These are phyloP conservation scores for Didymella segeticola DNA, from an alignment of 2,329 filamentous ascomycete species.

Conservation along the genomic window DNA sequence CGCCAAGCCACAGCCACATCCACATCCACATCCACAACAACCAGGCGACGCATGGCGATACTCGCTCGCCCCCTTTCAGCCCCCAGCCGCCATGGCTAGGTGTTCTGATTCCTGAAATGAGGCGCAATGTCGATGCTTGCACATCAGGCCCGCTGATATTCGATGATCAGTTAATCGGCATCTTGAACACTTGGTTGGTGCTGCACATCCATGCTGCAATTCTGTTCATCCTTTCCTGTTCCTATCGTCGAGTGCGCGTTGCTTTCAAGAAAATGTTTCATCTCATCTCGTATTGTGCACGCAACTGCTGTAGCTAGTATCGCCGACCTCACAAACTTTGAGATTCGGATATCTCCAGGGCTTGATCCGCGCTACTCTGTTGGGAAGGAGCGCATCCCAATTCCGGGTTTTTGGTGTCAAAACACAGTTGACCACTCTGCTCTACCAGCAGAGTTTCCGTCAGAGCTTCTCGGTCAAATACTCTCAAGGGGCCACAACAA, in stretches of 20 bases:
- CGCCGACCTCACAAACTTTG: neutral
- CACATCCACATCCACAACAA: slow-evolving; percentile 19
- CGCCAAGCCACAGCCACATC: too few species aligned
- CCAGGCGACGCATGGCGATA: slow-evolving; percentile 4
- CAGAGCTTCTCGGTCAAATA: slow-evolving; percentile 7
- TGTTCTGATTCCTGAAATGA: neutral
- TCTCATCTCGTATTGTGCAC: slow-evolving; percentile 2
- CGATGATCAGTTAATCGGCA: neutral
- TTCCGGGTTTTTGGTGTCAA: neutral
- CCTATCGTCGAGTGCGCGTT: neutral
- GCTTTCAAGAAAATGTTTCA: neutral
- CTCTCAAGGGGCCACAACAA: neutral
- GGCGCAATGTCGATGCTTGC: slow-evolving; percentile 7
- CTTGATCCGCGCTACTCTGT: neutral
- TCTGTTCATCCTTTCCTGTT: slow-evolving; percentile 2
- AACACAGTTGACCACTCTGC: neutral
- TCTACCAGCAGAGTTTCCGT: neutral
- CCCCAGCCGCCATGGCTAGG: slow-evolving; percentile 4
- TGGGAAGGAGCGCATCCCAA: neutral
- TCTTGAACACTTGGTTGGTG: slow-evolving; percentile 12
- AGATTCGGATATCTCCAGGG: neutral
- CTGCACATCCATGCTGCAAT: slow-evolving; percentile 3
- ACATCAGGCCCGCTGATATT: slow-evolving; percentile 4
- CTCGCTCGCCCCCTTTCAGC: slow-evolving; percentile 10
- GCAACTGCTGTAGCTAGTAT: slow-evolving; percentile 3